Conservation (phyloP, 176 grass and related monocot genomes). For the Themeda triandra region DNA sequence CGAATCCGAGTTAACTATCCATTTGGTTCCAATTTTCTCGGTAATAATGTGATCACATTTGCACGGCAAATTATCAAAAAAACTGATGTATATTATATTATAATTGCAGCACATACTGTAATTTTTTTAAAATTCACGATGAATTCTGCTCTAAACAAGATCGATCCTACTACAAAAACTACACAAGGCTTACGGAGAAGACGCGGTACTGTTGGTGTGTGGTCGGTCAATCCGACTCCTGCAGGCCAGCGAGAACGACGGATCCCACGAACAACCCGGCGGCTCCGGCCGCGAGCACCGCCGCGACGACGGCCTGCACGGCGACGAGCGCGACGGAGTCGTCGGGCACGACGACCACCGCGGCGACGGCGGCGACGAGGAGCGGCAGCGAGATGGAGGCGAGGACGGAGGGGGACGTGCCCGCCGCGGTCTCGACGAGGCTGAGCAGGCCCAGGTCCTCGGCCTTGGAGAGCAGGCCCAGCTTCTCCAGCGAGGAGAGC, state of each 20-base stretch:
- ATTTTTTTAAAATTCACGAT: background rate
- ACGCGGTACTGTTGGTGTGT: background rate
- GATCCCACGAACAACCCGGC: conserved; percentile 75
- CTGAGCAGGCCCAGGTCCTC: conserved; percentile 95
- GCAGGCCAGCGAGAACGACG: conserved; percentile 76
- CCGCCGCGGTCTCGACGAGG: conserved; percentile 70
- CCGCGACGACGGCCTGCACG: conserved; percentile 47
- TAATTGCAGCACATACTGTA: background rate
- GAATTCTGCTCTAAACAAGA: background rate
- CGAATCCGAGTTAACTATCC: background rate
- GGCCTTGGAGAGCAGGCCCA: conserved; percentile 80
- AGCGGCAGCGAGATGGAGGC: conserved; percentile 87
- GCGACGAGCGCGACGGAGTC: conserved; percentile 73
- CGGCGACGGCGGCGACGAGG: conserved; percentile 63
- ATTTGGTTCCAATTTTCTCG: background rate
- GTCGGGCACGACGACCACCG: conserved; percentile 75
- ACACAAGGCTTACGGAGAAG: background rate
- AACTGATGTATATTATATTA: background rate
- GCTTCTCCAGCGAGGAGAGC: conserved; percentile 76
- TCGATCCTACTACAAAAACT: background rate
- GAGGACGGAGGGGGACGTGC: conserved; percentile 60
- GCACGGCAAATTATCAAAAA: background rate
- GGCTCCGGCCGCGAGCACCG: conserved; percentile 42
- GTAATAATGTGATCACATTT: background rate
- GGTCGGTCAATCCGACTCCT: conserved; percentile 53